These are phyloP conservation scores for Camelina sativa DNA, from an alignment of 345 rosid species.

Conservation along the genomic window DNA sequence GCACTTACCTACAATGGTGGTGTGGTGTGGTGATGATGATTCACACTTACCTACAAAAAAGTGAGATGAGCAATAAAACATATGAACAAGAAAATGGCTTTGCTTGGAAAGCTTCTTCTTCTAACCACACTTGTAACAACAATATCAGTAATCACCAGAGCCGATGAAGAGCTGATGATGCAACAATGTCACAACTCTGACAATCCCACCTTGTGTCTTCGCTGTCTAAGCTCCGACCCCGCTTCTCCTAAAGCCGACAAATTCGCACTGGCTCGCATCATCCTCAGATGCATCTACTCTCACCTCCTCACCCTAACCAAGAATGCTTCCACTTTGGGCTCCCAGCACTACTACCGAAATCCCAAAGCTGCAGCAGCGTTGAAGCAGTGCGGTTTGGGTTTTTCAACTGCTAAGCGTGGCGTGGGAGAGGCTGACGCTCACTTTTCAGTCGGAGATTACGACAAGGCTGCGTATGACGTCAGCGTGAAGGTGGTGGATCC, in stretches of 20 bases:
- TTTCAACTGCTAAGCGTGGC: slow-evolving; percentile 32
- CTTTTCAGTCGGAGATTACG: slow-evolving; percentile 29
- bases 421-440: slow-evolving; percentile 23
- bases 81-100: slow-evolving; percentile 7
- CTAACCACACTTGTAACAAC: slow-evolving; percentile 17
- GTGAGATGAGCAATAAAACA: background rate
- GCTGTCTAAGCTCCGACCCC: slow-evolving; percentile 32
- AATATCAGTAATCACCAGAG: slow-evolving; percentile 11
- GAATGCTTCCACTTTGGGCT: slow-evolving; percentile 22
- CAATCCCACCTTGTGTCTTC: slow-evolving; percentile 39
- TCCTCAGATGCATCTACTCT: slow-evolving; percentile 32
- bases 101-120: slow-evolving; percentile 22
- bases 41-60: background rate
- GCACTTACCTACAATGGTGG: slow-evolving; percentile 5
- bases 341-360: slow-evolving; percentile 4
- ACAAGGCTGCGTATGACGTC: slow-evolving; percentile 37
- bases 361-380: slow-evolving; percentile 19
- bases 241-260: slow-evolving; percentile 17
- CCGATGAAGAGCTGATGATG: slow-evolving; percentile 38
- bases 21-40: background rate
- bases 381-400: slow-evolving; percentile 32
- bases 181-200: slow-evolving; percentile 44
- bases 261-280: slow-evolving; percentile 38
- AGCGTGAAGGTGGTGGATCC: slow-evolving; percentile 26
- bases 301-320: slow-evolving; percentile 38